phyloP scores from a whole-genome alignment of 2,329 filamentous ascomycete genomes.

The Sporothrix humicola region DNA sequence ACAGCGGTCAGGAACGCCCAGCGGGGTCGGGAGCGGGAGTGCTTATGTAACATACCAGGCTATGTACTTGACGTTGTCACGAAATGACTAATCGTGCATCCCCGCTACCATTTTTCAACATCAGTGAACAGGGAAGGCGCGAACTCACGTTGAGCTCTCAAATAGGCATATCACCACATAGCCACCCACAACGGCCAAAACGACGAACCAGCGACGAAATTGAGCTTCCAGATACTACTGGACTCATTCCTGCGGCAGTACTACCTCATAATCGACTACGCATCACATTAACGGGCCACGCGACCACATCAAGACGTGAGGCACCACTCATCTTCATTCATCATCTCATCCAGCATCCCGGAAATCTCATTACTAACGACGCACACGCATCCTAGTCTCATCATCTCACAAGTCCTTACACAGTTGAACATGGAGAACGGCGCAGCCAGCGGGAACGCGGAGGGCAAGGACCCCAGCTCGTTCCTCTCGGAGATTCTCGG shows the following conservation, averaged over 20 bases:
- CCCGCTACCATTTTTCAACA: slow-evolving; percentile 11
- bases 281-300: not conserved
- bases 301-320: not conserved
- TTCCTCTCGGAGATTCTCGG: slow-evolving; percentile 96
- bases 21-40: not conserved
- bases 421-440: slow-evolving; percentile 74
- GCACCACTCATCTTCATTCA: not conserved
- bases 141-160: slow-evolving; percentile 12
- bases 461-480: slow-evolving; percentile 89
- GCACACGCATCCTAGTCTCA: not conserved
- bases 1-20: not conserved
- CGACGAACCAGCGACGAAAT: not conserved
- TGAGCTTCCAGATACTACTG: not conserved
- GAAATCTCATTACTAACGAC: not conserved
- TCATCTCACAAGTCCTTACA: not conserved
- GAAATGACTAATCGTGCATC: not conserved
- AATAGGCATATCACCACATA: not conserved
- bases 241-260: not conserved
- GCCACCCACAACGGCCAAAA: not conserved
- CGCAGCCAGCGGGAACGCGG: slow-evolving; percentile 59
- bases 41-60: not conserved
- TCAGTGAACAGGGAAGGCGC: not conserved
- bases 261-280: not conserved
- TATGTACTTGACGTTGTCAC: too few relatives aligned
- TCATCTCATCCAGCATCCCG: not conserved